Evolutionary conservation across 176 grass and related monocot genomes (phyloP).

Genomic region (Triticum dicoccoides): DNA sequence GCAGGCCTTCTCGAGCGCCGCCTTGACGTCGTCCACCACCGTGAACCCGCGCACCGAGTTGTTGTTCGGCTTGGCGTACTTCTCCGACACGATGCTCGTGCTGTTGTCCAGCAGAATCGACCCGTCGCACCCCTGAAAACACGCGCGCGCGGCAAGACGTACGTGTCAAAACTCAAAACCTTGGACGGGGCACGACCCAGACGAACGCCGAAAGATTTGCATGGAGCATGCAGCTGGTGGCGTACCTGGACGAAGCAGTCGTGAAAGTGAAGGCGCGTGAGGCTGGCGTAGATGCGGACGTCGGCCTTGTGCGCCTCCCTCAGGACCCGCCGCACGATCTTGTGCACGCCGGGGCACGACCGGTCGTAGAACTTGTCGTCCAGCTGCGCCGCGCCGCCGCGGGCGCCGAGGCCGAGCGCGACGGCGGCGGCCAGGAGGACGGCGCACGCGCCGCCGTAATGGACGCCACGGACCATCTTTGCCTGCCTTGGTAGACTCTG

Average conservation of each 20-base stretch:
- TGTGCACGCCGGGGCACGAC: conserved; percentile 55
- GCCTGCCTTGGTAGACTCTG: no score
- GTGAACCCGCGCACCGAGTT: conserved; percentile 69
- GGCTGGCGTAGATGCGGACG: conserved; percentile 73
- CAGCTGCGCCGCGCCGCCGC: conserved; percentile 38
- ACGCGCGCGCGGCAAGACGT: not conserved
- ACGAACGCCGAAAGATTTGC: no score
- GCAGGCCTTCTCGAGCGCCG: conserved; percentile 59
- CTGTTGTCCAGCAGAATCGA: conserved; percentile 83
- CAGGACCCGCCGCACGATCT: conserved; percentile 45
- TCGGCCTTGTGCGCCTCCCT: conserved; percentile 55
- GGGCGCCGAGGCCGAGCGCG: conserved; percentile 4
- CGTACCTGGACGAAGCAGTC: conserved; percentile 85
- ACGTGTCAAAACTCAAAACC: not conserved
- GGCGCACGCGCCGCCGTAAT: not conserved
- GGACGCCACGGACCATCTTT: not conserved
- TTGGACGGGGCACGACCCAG: no score
- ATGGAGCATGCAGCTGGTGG: not conserved
- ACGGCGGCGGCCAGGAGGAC: conserved; percentile 10
- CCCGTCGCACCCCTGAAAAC: conserved; percentile 71
- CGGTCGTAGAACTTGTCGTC: conserved; percentile 45
- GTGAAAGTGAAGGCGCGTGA: conserved; percentile 85
- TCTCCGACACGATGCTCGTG: conserved; percentile 63
- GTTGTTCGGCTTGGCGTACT: conserved; percentile 66
- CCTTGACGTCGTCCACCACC: conserved; percentile 75